phyloP scores from a whole-genome alignment of 2,329 filamentous ascomycete species.

The Penicillium hesseltinei region DNA sequence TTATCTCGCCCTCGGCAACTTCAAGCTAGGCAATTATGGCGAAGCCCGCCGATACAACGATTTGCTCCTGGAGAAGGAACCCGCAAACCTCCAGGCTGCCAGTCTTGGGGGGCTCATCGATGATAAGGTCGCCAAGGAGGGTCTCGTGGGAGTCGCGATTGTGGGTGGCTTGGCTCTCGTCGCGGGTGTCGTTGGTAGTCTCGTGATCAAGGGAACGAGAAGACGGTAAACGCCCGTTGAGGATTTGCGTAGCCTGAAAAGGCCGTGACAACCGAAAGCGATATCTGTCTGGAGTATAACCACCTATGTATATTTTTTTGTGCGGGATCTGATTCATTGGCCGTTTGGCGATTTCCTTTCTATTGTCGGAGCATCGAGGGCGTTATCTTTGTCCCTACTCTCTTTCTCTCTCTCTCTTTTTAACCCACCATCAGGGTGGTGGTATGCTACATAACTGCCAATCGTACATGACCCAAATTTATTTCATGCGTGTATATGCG shows the following conservation, averaged over 20 bases:
- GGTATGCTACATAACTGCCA: not conserved
- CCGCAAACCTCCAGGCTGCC: conserved; percentile 82
- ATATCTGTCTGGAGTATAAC: conserved; percentile 11
- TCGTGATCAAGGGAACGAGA: conserved; percentile 74
- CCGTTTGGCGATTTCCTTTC: conserved; percentile 9
- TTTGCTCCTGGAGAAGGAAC: conserved; percentile 83
- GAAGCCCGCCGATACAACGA: conserved; percentile 96
- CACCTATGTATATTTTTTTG: conserved; percentile 10
- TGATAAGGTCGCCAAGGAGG: conserved; percentile 93
- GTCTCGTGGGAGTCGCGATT: conserved; percentile 89
- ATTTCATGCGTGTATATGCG: not conserved
- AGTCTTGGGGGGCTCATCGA: conserved; percentile 87
- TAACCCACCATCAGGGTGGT: not conserved
- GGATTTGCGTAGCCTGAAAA: conserved; percentile 18
- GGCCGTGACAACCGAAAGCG: conserved; percentile 13
- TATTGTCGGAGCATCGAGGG: conserved; percentile 16
- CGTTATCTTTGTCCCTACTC: conserved; percentile 12
- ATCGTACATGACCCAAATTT: not conserved
- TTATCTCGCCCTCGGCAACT: conserved; percentile 95
- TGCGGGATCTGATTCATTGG: conserved; percentile 6
- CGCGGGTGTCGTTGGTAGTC: conserved; percentile 86
- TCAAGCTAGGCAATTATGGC: conserved; percentile 96
- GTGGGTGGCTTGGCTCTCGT: conserved; percentile 89
- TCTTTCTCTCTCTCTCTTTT: not conserved
- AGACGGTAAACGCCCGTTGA: conserved; percentile 48